Evolutionary conservation across 345 rosid genomes (phyloP), one percentile per base, ranked within the genome.

Genomic region (Dipteronia dyeriana): DNA sequence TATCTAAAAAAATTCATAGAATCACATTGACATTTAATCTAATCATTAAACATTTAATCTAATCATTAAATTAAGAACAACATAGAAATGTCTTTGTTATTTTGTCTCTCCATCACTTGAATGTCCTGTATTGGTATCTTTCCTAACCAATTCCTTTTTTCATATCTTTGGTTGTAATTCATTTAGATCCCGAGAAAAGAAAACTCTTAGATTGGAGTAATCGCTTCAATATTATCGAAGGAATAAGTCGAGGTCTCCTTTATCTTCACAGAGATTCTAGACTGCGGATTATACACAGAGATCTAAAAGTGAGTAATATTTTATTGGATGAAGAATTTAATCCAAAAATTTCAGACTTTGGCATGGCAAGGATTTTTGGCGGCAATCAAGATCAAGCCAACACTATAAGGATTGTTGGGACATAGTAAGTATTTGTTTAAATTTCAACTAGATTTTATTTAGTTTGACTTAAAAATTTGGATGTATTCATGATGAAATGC

Each of bases 301-400:
- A 57, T 57, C 4, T 57, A 19, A 57, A 57, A 57, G 62, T 26
- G 25, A 57, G 62, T 57, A 57, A 57, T 57, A 20, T 57, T 20
- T 20, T 57, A 8, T 57, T 57, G 62, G 62, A 57, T n/a, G 62
- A 57, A 7, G 62, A 57, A 19, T 3, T 57, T 7, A 57, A 57
- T 57, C 82, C 78, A 1, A 81, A 78, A 22, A 78, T 84, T 51
- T 81, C 81, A 0, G 80, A 79, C 60, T 81, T 79, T 73, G 87
- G 84, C 26, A 76, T 61, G 60, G 76, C 80, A 14, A 57, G 86
- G 54, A 68, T 62, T 14, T 78, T 79, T 29, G 79, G 72, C 1
- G 26, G 62, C 22, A 57, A 57, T 57, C 62, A 57, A 57, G 62
- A n/a, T 57, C 62, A 57, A 57, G 62, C 62, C 25, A 57, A 57